phyloP scores from a whole-genome alignment of 2,329 filamentous ascomycete genomes.

The Diaporthe nobilis region DNA sequence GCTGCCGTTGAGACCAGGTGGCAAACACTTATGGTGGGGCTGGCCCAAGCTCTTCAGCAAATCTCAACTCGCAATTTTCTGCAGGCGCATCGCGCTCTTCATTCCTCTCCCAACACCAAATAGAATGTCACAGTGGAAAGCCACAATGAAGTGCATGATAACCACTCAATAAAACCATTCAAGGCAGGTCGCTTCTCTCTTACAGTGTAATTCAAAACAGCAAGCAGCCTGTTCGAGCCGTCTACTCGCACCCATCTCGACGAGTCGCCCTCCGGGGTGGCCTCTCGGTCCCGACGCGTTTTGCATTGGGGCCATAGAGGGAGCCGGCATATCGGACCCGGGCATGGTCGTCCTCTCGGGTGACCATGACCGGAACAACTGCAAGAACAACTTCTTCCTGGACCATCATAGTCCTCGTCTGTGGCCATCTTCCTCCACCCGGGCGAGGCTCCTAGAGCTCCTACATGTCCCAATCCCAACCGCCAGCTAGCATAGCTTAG shows the following conservation, averaged over 20 bases:
- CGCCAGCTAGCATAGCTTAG: neutral
- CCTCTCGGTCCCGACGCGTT: constrained; percentile 50
- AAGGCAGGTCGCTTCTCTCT: constrained; percentile 10
- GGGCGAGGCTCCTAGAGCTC: constrained; percentile 52
- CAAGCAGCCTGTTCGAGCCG: constrained; percentile 41
- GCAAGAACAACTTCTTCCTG: constrained; percentile 48
- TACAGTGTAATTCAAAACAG: neutral
- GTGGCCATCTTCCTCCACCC: constrained; percentile 46
- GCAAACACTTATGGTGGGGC: neutral
- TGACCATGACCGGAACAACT: constrained; percentile 41
- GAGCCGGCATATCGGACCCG: constrained; percentile 44
- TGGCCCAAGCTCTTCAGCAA: constrained; percentile 7
- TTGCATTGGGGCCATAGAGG: constrained; percentile 49
- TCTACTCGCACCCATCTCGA: constrained; percentile 39
- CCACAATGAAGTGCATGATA: neutral
- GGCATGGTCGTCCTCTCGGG: constrained; percentile 19
- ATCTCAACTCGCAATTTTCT: constrained; percentile 28
- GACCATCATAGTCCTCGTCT: constrained; percentile 55
- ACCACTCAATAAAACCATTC: neutral
- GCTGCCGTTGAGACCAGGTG: neutral
- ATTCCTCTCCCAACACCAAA: neutral
- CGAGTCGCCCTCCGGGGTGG: constrained; percentile 47
- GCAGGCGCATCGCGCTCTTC: neutral
- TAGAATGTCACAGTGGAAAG: neutral
- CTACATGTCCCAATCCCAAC: constrained; percentile 44